phyloP scores from a whole-genome alignment of 371 early-diverging fungal genomes.

The Nematocida major region DNA sequence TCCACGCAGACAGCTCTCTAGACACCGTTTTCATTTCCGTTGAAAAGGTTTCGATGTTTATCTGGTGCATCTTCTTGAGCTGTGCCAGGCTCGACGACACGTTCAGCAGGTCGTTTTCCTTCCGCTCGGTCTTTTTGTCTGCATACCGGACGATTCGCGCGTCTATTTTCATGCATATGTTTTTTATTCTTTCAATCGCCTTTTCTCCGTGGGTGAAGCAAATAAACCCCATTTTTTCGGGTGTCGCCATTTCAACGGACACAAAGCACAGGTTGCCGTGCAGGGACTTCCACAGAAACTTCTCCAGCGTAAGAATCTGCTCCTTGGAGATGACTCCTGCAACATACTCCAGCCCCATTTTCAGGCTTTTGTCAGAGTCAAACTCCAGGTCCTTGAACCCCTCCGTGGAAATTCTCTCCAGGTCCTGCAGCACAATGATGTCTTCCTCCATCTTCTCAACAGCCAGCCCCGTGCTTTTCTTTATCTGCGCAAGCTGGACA shows the following conservation, averaged over 20 bases:
- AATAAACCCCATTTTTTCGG: conserved; percentile 57
- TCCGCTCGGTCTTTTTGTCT: conserved; percentile 32
- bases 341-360: conserved; percentile 57
- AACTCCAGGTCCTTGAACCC: conserved; percentile 32
- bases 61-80: conserved; percentile 49
- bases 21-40: conserved; percentile 45
- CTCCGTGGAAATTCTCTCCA: conserved; percentile 48
- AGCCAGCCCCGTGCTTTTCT: conserved; percentile 48
- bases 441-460: conserved; percentile 52
- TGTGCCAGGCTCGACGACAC: conserved; percentile 52
- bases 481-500: conserved; percentile 55
- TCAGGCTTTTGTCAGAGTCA: neutral
- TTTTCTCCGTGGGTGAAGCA: conserved; percentile 62
- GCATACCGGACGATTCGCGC: conserved; percentile 50
- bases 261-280: conserved; percentile 61
- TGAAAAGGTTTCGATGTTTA: conserved; percentile 52
- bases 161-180: conserved; percentile 59
- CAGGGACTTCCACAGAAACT: conserved; percentile 55
- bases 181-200: conserved; percentile 51
- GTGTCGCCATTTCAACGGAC: conserved; percentile 20
- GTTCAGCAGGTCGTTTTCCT: conserved; percentile 45
- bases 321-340: conserved; percentile 60
- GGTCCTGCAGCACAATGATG: conserved; percentile 58
- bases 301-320: conserved; percentile 56
- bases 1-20: conserved; percentile 51